These are phyloP conservation scores for Tolypocladium ophioglossoides DNA, from an alignment of 2,329 filamentous ascomycete species.

Conservation along the genomic window DNA sequence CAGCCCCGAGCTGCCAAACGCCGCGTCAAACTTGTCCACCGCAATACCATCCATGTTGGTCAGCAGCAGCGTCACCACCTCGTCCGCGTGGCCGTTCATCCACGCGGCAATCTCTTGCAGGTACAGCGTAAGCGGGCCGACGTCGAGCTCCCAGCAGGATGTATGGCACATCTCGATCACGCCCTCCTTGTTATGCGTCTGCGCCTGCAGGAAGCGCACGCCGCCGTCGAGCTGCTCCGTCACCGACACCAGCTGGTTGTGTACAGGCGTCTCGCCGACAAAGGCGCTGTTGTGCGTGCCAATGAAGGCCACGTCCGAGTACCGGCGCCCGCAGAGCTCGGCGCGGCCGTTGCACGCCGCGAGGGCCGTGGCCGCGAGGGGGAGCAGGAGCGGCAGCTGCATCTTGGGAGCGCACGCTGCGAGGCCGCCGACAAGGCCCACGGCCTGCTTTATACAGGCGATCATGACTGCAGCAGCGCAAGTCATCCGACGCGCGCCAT, in stretches of 20 bases:
- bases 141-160: slow-evolving; percentile 47
- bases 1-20: slow-evolving; percentile 45
- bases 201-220: slow-evolving; percentile 53
- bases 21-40: slow-evolving; percentile 41
- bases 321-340: slow-evolving; percentile 43
- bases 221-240: slow-evolving; percentile 49
- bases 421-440: neutral
- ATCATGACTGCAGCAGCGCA: neutral
- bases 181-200: slow-evolving; percentile 45
- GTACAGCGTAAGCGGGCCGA: slow-evolving; percentile 43
- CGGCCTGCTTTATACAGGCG: slow-evolving; percentile 2
- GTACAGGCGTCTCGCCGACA: slow-evolving; percentile 38
- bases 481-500: neutral
- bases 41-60: slow-evolving; percentile 51
- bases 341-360: slow-evolving; percentile 46
- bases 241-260: slow-evolving; percentile 52
- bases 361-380: slow-evolving; percentile 9
- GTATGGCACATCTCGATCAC: slow-evolving; percentile 55
- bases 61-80: slow-evolving; percentile 53
- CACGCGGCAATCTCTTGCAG: slow-evolving; percentile 48
- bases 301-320: slow-evolving; percentile 50
- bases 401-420: slow-evolving; percentile 3
- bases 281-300: slow-evolving; percentile 59
- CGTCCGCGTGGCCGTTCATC: slow-evolving; percentile 46
- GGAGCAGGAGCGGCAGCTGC: slow-evolving; percentile 6